These are phyloP conservation scores for Fragaria iinumae DNA, from an alignment of 306 rosid species.

Conservation along the genomic window DNA sequence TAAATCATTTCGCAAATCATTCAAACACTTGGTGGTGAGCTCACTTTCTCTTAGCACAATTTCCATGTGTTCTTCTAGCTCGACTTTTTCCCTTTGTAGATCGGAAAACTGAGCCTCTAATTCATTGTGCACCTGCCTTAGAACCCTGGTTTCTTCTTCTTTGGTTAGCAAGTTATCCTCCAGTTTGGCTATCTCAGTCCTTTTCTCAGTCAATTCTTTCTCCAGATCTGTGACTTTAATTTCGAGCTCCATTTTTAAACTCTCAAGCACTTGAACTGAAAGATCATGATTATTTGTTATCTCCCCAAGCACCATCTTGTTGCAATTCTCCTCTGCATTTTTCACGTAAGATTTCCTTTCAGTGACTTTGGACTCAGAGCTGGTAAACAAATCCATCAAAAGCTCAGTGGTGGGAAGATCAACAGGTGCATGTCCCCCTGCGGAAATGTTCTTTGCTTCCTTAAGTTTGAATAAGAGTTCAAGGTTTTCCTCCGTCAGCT, in stretches of 20 bases:
- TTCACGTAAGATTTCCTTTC: constrained; percentile 37
- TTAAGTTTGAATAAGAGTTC: constrained; percentile 84
- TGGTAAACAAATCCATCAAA: constrained; percentile 35
- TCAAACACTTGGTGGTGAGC: constrained; percentile 32
- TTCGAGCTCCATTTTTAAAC: constrained; percentile 33
- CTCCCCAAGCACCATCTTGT: constrained; percentile 31
- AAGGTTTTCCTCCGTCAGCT: constrained; percentile 91
- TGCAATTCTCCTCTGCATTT: constrained; percentile 33
- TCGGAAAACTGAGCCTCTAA: constrained; percentile 34
- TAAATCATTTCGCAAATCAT: constrained; percentile 36
- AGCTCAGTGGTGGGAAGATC: constrained; percentile 36
- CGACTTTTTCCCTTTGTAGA: constrained; percentile 35
- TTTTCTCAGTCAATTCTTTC: constrained; percentile 32
- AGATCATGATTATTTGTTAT: constrained; percentile 14
- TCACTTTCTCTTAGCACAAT: constrained; percentile 33
- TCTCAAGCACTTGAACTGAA: constrained; percentile 26
- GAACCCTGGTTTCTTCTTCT: constrained; percentile 36
- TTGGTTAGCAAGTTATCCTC: constrained; percentile 27
- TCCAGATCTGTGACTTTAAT: constrained; percentile 30
- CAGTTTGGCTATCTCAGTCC: constrained; percentile 25
- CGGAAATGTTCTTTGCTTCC: constrained; percentile 51
- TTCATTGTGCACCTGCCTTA: constrained; percentile 24
- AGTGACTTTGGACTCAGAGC: constrained; percentile 49
- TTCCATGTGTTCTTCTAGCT: constrained; percentile 38
- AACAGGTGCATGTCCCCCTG: constrained; percentile 28